Evolutionary conservation across 192 early-diverging fungal genomes (phyloP), one percentile per base, ranked within the genome.

Genomic region (Pilaira anomala): DNA sequence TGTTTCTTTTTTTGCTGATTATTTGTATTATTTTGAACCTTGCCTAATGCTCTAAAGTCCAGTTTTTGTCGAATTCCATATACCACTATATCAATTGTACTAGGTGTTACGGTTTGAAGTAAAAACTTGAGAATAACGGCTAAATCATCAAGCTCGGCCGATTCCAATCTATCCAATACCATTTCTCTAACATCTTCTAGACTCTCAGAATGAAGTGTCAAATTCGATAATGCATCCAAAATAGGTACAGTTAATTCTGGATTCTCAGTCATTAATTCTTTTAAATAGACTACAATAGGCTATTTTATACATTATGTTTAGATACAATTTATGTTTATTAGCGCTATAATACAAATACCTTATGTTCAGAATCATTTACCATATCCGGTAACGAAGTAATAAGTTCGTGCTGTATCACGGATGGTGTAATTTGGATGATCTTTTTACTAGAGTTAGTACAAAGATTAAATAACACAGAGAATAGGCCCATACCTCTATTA

Each of bases 361-460:
- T 75, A 51, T 83, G 85, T 67, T 89, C 87, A 18, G 85, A 78
- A 60, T 92, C 89, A 4, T 80, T 83, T 13, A 92, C 67, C 41
- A 92, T 89, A 50, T 92, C 87, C 1, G 91, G 89, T n/a, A 92
- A 54, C 9, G 77, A 79, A 13, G 73, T 76, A 21, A 92, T 88
- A 7, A 92, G 85, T 67, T 92, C 91, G 30, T 80, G 71, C 58
- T 92, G 88, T 59, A 88, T 87, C 9, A 78, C 73, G 3, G 77
- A 52, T n/a, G 88, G 82, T 7, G 83, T 80, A 18, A 86, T 72
- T 7, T 79, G 67, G 30, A 89, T 78, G 9, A 89, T 83, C 82
- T 36, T 36, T 36, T 36, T 36, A 36, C 33, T 84, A 59, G 7
- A 33, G 36, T 3, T 36, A 36, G 33, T 36, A 1, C 11, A 36